Evolutionary conservation across 192 early-diverging fungal species (phyloP).

Genomic region (Rhizophagus sp.): DNA sequence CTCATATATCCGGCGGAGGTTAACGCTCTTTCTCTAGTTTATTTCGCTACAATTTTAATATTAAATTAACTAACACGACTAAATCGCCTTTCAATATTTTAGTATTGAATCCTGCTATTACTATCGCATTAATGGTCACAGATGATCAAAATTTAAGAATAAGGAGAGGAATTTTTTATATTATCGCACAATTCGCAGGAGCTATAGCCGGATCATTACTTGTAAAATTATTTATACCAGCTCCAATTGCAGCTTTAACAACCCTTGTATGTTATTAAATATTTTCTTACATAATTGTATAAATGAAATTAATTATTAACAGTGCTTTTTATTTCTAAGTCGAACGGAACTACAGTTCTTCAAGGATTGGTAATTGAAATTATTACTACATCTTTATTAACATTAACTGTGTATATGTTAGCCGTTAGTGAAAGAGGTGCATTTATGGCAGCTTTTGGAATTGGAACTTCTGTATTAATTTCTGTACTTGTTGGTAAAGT

Average conservation of each 20-base stretch:
- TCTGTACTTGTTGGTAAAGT: constrained; percentile 8
- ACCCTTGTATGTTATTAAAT: background rate
- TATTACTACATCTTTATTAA: constrained; percentile 1
- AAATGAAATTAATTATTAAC: background rate
- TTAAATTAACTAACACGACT: background rate
- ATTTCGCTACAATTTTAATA: background rate
- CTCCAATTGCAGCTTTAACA: background rate
- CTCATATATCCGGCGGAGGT: background rate
- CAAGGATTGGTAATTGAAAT: background rate
- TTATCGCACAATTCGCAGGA: background rate
- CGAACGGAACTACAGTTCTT: background rate
- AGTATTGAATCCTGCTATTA: constrained; percentile 16
- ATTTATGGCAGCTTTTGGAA: background rate
- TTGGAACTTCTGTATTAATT: constrained; percentile 5
- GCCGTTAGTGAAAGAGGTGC: background rate
- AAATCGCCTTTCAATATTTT: background rate
- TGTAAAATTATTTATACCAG: background rate
- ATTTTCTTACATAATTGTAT: too few species aligned
- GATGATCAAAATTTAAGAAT: too few species aligned
- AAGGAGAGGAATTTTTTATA: background rate
- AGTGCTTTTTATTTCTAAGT: background rate
- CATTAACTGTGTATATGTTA: background rate
- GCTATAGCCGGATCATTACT: background rate
- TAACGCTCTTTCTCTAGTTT: background rate
- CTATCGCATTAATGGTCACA: background rate